Base-by-base conservation (phyloP, 331 rosid species). In the Cydonia oblonga region DNA sequence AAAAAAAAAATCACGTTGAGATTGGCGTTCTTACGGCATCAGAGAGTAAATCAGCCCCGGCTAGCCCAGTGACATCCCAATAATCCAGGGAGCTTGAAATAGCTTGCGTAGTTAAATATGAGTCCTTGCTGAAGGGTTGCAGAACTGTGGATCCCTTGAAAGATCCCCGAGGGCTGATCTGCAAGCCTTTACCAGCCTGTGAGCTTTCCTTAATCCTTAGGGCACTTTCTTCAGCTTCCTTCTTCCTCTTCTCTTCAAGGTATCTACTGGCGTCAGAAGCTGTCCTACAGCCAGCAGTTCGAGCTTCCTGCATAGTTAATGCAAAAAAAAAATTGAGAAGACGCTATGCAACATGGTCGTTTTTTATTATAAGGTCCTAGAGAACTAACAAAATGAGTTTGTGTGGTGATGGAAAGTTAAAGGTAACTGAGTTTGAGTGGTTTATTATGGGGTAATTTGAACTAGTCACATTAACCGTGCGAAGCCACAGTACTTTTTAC, bases 241-340 rank as follows among this genome's bases (percentile, higher is more conserved):
- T 81, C 67, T 76, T 70, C 72, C 84, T 81, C 82, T 92, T 88
- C 76, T 81, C 79, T 75, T 81, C 87, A 69, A 86, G 69, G 73
- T 84, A 90, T 72, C 30, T 83, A 66, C 80, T 61, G 56, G 89
- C 92, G 60, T 90, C 91, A 0, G 79, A 84, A 57, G 84, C 86
- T 42, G 90, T 88, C 78, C 59, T 83, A 83, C 93, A 92, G 16
- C 96, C 96, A 53, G 92, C 90, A 71, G 84, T 80, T 81, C 88
- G 90, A 73, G 96, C 96, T 74, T 85, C 93, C 98, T 90, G 78
- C 75, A 73, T 52, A 62, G 22, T 42, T 19, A 35, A 40, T 28
- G 58, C 75, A 57, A 2, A 23, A 0, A 2, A 23, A 0, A 15
- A 33, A 19, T 10, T 23, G 25, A 15, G 24, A 24, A 71, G 19